Base-by-base conservation (phyloP, 2,329 filamentous ascomycete species). In the Blumeriella jaapii region DNA sequence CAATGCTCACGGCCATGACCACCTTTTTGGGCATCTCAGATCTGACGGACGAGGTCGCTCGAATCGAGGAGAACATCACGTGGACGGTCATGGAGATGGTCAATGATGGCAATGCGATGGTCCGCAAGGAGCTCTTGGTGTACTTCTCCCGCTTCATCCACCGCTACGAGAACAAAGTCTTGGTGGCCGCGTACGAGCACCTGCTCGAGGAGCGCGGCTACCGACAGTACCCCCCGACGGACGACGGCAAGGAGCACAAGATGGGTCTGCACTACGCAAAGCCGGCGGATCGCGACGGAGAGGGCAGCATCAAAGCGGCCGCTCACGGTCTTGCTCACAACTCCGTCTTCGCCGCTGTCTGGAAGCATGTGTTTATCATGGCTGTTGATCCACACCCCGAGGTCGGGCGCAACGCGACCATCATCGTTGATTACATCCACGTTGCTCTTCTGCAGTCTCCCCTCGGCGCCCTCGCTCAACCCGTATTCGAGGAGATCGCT, bases 301-400 rank as follows among this genome's bases (percentile, higher is more conserved):
- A 78, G 42, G 74, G 71, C 3, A 67, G 62, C 4, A 71, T 75
- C 55, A 73, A 72, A 52, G 61, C 65, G 16, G 54, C 63, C 2
- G 65, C 69, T 2, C 68, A 74, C 28, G 71, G 74, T 1, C 59
- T 83, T 8, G 85, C 87, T 9, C 78, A 83, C 45, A 91, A 93
- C 53, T 94, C 86, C 0, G 82, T 94, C 12, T 95, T 93, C 56
- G 81, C 87, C 18, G 82, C 87, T 1, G 81, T 93, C 43, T 98
- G 91, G 91, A 91, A 93, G 56, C 83, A 95, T 52, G 69, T 93
- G 27, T 65, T 95, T 40, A 83, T 93, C 43, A 69, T 96, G 57
- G 89, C 85, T 28, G 84, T 93, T 12, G 91, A 98, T 54, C 89
- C 91, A 25, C 87, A 95, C 54, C 86, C 89, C 1, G 89, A 96